Percentiles rank a stretch among this genome's conserved stretches.
phyloP scores from a whole-genome alignment of 768 basidiomycete genomes.

The Lentinula guzmanii region DNA sequence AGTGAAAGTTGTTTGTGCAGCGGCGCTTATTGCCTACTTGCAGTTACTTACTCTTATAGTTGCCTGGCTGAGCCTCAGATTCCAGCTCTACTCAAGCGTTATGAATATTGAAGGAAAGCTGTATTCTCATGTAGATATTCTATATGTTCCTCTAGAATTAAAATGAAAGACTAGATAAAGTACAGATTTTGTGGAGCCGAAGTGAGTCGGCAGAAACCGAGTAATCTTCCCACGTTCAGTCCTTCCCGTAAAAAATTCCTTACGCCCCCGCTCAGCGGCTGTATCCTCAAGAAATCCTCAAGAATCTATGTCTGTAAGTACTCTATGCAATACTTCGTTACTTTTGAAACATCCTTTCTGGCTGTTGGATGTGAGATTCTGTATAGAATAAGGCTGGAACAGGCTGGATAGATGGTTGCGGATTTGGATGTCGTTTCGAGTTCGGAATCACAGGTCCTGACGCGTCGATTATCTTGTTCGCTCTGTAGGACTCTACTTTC shows the following conservation, averaged over 20 bases:
- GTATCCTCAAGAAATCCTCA: background rate
- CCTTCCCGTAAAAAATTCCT: background rate
- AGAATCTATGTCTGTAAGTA: conserved; percentile 3
- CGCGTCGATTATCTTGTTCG: background rate
- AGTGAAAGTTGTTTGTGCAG: background rate
- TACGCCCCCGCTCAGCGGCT: background rate
- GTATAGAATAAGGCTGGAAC: background rate
- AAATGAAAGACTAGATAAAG: too few relatives aligned
- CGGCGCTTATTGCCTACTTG: too few relatives aligned
- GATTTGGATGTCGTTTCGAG: background rate
- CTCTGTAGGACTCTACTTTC: conserved; percentile 73
- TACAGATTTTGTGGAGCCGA: too few relatives aligned
- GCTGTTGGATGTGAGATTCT: background rate
- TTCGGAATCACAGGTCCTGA: background rate
- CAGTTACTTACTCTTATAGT: too few relatives aligned
- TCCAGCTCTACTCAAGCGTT: too few relatives aligned
- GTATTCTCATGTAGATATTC: too few relatives aligned
- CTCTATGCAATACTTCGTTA: background rate
- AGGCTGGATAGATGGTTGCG: background rate
- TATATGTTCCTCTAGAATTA: too few relatives aligned
- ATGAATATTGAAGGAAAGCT: too few relatives aligned
- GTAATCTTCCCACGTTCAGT: background rate
- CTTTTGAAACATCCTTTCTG: background rate
- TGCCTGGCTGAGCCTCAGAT: too few relatives aligned
- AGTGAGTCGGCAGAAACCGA: background rate